A percentile compares a stretch with the other conserved stretches of the same genome.
phyloP scores from a whole-genome alignment of 495 filamentous ascomycete species.

The Letharia columbiana region DNA sequence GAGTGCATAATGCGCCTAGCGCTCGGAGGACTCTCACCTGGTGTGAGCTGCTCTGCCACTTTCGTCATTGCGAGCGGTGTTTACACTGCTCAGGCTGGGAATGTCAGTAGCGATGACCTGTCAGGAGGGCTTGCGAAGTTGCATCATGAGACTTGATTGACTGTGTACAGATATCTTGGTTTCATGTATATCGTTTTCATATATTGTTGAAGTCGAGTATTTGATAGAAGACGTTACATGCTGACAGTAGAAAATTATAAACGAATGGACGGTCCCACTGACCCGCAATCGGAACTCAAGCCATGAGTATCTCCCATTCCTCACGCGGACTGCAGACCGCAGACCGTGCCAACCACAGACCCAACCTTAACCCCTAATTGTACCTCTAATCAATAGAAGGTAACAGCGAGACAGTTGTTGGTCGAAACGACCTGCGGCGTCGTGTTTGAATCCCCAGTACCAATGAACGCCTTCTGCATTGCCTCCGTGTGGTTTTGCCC shows the following conservation, averaged over 20 bases:
- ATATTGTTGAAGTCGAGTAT: background rate
- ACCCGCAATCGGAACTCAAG: background rate
- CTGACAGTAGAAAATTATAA: background rate
- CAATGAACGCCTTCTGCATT: conserved; percentile 4
- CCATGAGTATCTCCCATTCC: background rate
- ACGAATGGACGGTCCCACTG: conserved; percentile 6
- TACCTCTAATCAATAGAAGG: background rate
- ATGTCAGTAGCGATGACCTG: too few relatives aligned
- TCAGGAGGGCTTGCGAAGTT: too few relatives aligned
- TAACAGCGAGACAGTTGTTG: background rate
- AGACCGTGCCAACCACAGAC: background rate
- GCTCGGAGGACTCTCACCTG: too few relatives aligned
- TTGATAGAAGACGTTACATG: too few relatives aligned
- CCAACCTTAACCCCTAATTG: background rate
- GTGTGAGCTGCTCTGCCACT: too few relatives aligned
- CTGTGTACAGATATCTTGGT: too few relatives aligned
- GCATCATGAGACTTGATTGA: too few relatives aligned
- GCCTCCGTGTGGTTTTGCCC: background rate
- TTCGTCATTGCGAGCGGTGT: too few relatives aligned
- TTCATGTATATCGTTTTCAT: background rate
- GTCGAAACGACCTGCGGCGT: background rate
- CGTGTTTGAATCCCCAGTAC: background rate
- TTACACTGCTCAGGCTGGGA: too few relatives aligned
- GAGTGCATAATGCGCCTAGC: too few relatives aligned
- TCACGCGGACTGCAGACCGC: background rate